Evolutionary conservation across 2,329 filamentous ascomycete species (phyloP).

Genomic region (Colletotrichum lindemuthianum): DNA sequence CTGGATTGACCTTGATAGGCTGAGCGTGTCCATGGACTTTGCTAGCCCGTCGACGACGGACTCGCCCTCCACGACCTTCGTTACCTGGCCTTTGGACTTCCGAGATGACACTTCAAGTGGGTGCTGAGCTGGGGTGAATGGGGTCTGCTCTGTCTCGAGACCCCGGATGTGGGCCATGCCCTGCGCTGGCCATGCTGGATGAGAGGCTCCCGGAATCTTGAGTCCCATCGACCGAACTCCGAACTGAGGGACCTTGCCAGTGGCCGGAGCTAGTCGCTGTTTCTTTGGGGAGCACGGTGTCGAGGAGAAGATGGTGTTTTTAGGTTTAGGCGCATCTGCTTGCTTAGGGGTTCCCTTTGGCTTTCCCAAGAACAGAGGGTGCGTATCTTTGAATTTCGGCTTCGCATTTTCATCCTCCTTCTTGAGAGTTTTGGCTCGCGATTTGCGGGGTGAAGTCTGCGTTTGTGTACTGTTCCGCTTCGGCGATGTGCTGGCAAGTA

Average conservation of each 20-base stretch:
- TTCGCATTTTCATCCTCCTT: slow-evolving; percentile 40
- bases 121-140: not conserved
- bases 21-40: slow-evolving; percentile 52
- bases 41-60: slow-evolving; percentile 51
- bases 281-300: slow-evolving; percentile 64
- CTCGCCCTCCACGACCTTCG: slow-evolving; percentile 52
- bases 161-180: slow-evolving; percentile 73
- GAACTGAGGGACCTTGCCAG: slow-evolving; percentile 52
- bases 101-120: slow-evolving; percentile 41
- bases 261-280: slow-evolving; percentile 42
- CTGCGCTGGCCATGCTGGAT: slow-evolving; percentile 77
- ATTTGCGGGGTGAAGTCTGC: slow-evolving; percentile 42
- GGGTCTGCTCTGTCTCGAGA: slow-evolving; percentile 11
- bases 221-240: slow-evolving; percentile 56
- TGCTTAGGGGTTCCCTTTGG: slow-evolving; percentile 38
- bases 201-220: slow-evolving; percentile 72
- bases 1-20: slow-evolving; percentile 45
- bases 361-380: slow-evolving; percentile 54
- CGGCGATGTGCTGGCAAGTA: slow-evolving; percentile 55
- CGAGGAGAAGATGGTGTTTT: slow-evolving; percentile 59
- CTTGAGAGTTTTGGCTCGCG: slow-evolving; percentile 37
- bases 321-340: slow-evolving; percentile 39
- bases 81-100: slow-evolving; percentile 62
- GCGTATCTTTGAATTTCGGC: slow-evolving; percentile 43
- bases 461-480: slow-evolving; percentile 37